Evolutionary conservation across 2,329 filamentous ascomycete species (phyloP), one percentile per base, ranked within the genome.

Genomic region (Alternaria dauci): DNA sequence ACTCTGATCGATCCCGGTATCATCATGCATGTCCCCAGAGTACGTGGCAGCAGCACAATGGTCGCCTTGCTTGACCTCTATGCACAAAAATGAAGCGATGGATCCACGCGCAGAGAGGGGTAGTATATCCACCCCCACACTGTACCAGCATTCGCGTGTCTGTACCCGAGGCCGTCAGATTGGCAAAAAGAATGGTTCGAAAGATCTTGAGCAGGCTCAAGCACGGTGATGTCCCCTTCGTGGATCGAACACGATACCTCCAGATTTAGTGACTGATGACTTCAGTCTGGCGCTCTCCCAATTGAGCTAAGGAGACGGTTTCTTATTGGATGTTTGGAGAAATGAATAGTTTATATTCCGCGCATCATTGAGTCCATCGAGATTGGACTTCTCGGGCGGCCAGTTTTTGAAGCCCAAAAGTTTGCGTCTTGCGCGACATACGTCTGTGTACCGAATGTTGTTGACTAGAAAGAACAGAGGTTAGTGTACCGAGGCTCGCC

Each of bases 271-370:
- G 68, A 71, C 69, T 59, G 67, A 70, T 36, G 60, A 69, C 69
- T 71, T 71, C 69, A 71, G 69, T 71, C 69, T 71, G 69, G 69
- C 69, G 69, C 69, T 71, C 69, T 71, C 69, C 69, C 69, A 71
- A 71, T 68, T 71, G 69, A 71, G 69, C 69, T 71, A 71, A 71
- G 65, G 67, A 67, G 68, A 71, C 66, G 62, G 61, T 58, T 66
- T 66, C 43, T 65, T 56, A 65, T 63, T 67, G 62, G 58, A 39
- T 38, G 8, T 12, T 28, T 16, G 20, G 20, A 4, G 2, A 23
- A 23, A 23, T 23, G 2, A 4, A 23, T 23, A 4, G 20, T 4
- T 23, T 23, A 23, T 23, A 23, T 23, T 4, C 20, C 20, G 20
- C 20, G 2, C 20, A 4, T 2, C 20, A 23, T 23, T 23, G 20